Conservation (phyloP, 2,329 filamentous ascomycete genomes). For the Fusarium illudens region DNA sequence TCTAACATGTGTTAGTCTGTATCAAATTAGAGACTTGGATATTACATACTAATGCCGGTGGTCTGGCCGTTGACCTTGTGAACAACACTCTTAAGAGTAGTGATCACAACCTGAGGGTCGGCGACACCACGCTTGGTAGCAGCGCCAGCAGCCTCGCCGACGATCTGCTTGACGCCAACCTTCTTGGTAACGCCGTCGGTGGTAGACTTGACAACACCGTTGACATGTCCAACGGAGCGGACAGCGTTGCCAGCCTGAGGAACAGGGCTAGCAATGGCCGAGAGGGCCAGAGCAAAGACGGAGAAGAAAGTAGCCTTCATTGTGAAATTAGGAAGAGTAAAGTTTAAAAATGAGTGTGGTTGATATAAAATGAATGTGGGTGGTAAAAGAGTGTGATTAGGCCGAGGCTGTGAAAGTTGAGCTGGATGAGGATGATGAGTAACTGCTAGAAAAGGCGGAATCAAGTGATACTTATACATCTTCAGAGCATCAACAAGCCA, state of each 20-base stretch:
- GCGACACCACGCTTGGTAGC: background rate
- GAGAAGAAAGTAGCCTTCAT: constrained; percentile 42
- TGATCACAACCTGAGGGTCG: constrained; percentile 3
- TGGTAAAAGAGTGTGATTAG: background rate
- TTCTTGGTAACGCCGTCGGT: background rate
- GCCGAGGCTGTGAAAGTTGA: background rate
- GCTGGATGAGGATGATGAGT: constrained; percentile 16
- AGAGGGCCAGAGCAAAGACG: constrained; percentile 33
- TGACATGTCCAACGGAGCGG: constrained; percentile 9
- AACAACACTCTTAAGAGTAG: constrained; percentile 1
- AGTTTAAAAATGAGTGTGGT: background rate
- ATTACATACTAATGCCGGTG: constrained; percentile 6
- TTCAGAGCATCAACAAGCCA: background rate
- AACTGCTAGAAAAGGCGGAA: background rate
- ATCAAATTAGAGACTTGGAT: fast-evolving
- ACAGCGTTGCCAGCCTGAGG: background rate
- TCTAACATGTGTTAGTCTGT: background rate
- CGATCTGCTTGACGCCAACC: constrained; percentile 7
- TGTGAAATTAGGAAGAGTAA: constrained; percentile 13
- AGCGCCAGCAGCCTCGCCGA: background rate
- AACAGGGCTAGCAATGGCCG: constrained; percentile 35
- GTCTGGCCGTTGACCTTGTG: constrained; percentile 16
- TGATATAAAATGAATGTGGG: background rate
- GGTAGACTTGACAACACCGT: background rate
- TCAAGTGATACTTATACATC: constrained; percentile 10